Conservation (phyloP, 169 alveolate species). For the Plasmodium knowlesi region DNA sequence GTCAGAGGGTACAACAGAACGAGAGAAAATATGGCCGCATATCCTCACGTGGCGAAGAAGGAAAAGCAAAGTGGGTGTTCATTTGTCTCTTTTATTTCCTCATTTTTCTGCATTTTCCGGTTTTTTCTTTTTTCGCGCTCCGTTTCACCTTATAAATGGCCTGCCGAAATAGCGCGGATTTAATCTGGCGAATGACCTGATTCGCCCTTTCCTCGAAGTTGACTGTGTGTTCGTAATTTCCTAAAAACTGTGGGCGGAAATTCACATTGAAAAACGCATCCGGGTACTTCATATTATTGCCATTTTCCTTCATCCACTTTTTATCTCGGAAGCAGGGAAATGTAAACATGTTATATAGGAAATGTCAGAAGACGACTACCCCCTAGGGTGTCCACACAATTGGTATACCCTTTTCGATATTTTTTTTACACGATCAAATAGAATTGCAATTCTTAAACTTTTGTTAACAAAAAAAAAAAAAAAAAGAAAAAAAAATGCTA, state of each 20-base stretch:
- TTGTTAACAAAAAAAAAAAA: neutral
- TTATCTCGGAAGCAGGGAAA: conserved; percentile 73
- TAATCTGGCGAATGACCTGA: conserved; percentile 33
- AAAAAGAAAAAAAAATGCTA: neutral
- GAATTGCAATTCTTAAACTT: conserved; percentile 1
- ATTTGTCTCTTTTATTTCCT: neutral
- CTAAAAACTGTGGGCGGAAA: conserved; percentile 66
- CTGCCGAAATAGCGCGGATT: conserved; percentile 61
- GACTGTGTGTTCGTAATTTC: conserved; percentile 44
- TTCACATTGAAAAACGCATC: conserved; percentile 51
- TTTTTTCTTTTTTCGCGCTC: neutral
- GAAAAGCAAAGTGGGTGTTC: neutral
- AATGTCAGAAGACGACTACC: neutral
- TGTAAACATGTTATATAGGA: conserved; percentile 32
- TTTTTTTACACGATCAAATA: conserved; percentile 11
- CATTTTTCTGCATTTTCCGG: no score
- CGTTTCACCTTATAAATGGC: conserved; percentile 58
- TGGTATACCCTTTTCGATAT: neutral
- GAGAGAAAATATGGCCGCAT: neutral
- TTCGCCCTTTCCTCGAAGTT: conserved; percentile 46
- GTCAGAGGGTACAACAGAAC: neutral
- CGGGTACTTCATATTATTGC: conserved; percentile 55
- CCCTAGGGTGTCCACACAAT: neutral
- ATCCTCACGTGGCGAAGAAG: neutral
- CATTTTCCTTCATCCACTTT: conserved; percentile 68